phyloP scores from a whole-genome alignment of 2,329 filamentous ascomycete species.

The Colletotrichum australisinense region DNA sequence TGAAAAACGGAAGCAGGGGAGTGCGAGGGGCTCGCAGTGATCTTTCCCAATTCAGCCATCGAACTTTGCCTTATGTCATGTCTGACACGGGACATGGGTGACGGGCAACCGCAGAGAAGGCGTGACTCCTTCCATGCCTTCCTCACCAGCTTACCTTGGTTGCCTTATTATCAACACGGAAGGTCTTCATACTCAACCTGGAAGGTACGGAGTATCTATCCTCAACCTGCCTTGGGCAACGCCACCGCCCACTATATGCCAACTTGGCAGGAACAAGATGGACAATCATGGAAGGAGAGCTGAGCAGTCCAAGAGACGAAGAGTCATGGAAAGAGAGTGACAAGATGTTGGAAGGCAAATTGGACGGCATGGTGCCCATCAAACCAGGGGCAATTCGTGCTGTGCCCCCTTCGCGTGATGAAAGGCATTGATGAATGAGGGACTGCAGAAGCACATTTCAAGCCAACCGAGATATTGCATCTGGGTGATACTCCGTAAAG shows the following conservation, averaged over 20 bases:
- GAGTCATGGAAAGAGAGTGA: background rate
- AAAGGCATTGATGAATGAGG: constrained; percentile 6
- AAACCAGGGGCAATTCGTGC: background rate
- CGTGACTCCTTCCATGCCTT: background rate
- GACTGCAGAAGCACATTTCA: background rate
- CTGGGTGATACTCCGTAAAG: background rate
- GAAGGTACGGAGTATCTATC: background rate
- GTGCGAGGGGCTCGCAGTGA: background rate
- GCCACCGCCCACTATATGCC: background rate
- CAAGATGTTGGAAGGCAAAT: background rate
- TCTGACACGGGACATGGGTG: background rate
- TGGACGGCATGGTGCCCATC: background rate
- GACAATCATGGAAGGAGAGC: background rate
- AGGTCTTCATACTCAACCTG: too few species aligned
- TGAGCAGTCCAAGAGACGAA: background rate
- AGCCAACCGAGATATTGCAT: constrained; percentile 10
- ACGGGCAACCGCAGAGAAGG: background rate
- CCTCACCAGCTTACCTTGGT: too few species aligned
- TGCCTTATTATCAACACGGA: too few species aligned
- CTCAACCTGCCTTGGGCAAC: background rate
- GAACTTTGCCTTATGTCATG: background rate
- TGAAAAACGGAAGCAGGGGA: background rate
- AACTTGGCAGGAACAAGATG: background rate
- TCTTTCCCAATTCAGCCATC: background rate
- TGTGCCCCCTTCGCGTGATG: constrained; percentile 23